A percentile compares a stretch with the other conserved stretches of the same genome.
Evolutionary conservation across 129 eudicot genomes (phyloP).

Genomic region (Erigeron canadensis): DNA sequence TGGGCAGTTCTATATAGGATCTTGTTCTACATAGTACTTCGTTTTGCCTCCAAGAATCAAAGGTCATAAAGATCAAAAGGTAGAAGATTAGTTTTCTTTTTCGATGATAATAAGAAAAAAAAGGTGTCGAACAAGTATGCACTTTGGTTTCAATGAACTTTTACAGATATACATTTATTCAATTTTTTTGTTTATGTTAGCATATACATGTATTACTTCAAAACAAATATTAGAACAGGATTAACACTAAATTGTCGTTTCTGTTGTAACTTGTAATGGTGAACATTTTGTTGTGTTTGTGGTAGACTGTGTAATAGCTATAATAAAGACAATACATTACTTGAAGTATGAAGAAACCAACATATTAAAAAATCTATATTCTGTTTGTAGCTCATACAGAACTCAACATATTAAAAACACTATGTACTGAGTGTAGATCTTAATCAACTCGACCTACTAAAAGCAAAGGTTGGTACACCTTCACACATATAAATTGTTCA

Average conservation of each 20-base stretch:
- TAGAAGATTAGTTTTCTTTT: not conserved
- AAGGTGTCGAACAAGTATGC: not conserved
- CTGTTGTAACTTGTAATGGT: not conserved
- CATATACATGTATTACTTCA: not conserved
- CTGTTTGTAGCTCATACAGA: not conserved
- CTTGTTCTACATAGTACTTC: conserved; percentile 65
- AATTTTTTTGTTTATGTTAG: not conserved
- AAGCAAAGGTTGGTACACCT: not conserved
- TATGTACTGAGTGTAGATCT: not conserved
- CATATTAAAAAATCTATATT: not conserved
- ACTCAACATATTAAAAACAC: not conserved
- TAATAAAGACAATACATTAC: not conserved
- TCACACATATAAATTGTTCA: not conserved
- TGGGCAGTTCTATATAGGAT: conserved; percentile 73
- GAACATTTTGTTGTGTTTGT: not conserved
- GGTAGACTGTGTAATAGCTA: not conserved
- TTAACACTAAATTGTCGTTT: not conserved
- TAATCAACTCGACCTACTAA: not conserved
- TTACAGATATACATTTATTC: not conserved
- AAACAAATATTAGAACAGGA: not conserved
- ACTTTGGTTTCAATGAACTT: not conserved
- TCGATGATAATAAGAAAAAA: not conserved
- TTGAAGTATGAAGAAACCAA: not conserved
- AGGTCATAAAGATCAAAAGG: conserved; percentile 39
- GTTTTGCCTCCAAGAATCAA: conserved; percentile 80